These are phyloP conservation scores for Apostasia ramifera DNA, from an alignment of 106 monocot species.

Conservation along the genomic window DNA sequence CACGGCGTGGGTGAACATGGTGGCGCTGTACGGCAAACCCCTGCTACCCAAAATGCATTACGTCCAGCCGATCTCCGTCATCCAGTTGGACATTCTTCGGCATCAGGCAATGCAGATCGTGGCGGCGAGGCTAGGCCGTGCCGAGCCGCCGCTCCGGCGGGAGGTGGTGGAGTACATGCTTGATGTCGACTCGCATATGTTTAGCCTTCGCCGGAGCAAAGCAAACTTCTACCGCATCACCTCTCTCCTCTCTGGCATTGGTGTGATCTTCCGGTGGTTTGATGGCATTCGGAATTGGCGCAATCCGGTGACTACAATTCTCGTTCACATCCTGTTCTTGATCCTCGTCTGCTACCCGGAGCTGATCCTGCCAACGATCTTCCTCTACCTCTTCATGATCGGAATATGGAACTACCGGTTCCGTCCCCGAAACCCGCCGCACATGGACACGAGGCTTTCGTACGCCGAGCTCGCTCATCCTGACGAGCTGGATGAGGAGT, in stretches of 20 bases:
- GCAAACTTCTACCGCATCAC: slow-evolving; percentile 53
- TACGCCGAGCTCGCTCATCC: slow-evolving; percentile 35
- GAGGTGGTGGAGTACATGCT: slow-evolving; percentile 60
- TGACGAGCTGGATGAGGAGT: slow-evolving; percentile 91
- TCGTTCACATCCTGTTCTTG: slow-evolving; percentile 41
- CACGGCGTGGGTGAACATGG: slow-evolving; percentile 53
- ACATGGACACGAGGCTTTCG: slow-evolving; percentile 56
- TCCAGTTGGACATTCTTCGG: slow-evolving; percentile 31
- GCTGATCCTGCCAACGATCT: slow-evolving; percentile 44
- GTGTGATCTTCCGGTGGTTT: slow-evolving; percentile 23
- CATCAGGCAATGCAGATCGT: slow-evolving; percentile 60
- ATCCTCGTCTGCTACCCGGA: slow-evolving; percentile 52
- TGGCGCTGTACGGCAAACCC: slow-evolving; percentile 34
- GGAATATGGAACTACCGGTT: slow-evolving; percentile 49
- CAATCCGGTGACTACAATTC: slow-evolving; percentile 38
- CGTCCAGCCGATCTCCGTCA: slow-evolving; percentile 39
- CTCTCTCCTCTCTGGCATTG: slow-evolving; percentile 27
- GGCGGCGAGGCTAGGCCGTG: slow-evolving; percentile 27
- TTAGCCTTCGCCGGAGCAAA: slow-evolving; percentile 46
- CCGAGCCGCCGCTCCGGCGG: slow-evolving; percentile 42
- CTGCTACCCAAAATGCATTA: slow-evolving; percentile 59
- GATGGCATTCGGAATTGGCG: slow-evolving; percentile 42
- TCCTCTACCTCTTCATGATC: slow-evolving; percentile 53
- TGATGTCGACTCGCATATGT: slow-evolving; percentile 52
- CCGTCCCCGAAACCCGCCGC: slow-evolving; percentile 36